Conservation (phyloP, 352 stramenopile species). For the Pythium folliculosum region DNA sequence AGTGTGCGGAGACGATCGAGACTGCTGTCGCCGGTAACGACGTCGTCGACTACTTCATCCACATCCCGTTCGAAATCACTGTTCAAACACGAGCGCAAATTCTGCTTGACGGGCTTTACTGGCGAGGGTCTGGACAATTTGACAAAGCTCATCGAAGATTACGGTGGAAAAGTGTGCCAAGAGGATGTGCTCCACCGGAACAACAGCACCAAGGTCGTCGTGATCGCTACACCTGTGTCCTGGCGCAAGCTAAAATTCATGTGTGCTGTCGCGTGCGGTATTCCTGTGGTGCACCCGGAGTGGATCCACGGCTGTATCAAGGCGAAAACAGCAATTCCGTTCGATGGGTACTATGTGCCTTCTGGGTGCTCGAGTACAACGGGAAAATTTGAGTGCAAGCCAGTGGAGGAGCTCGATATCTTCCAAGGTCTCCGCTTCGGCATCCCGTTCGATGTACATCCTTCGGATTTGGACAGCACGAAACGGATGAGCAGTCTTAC, state of each 20-base stretch:
- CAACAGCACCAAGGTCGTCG: constrained; percentile 54
- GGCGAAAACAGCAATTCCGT: constrained; percentile 46
- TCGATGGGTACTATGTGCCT: constrained; percentile 72
- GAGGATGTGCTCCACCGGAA: constrained; percentile 49
- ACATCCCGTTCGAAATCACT: constrained; percentile 52
- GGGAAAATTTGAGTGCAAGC: constrained; percentile 64
- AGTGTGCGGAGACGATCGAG: constrained; percentile 52
- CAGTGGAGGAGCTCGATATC: constrained; percentile 46
- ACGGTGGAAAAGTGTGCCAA: constrained; percentile 60
- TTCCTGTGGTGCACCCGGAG: constrained; percentile 79
- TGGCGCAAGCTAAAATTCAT: constrained; percentile 86
- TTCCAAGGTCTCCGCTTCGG: constrained; percentile 65
- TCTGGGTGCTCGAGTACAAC: constrained; percentile 65
- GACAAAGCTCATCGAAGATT: constrained; percentile 61
- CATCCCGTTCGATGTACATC: constrained; percentile 54
- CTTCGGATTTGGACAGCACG: constrained; percentile 32
- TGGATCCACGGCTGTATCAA: constrained; percentile 75
- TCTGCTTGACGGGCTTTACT: constrained; percentile 74
- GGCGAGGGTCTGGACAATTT: constrained; percentile 51
- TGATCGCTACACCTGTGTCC: constrained; percentile 73
- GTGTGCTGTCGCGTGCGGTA: constrained; percentile 75
- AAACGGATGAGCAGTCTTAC: constrained; percentile 52
- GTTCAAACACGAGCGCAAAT: constrained; percentile 78
- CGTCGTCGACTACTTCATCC: constrained; percentile 39
- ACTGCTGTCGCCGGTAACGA: constrained; percentile 50